phyloP scores from a whole-genome alignment of 495 filamentous ascomycete genomes.

The Neurospora sp. region DNA sequence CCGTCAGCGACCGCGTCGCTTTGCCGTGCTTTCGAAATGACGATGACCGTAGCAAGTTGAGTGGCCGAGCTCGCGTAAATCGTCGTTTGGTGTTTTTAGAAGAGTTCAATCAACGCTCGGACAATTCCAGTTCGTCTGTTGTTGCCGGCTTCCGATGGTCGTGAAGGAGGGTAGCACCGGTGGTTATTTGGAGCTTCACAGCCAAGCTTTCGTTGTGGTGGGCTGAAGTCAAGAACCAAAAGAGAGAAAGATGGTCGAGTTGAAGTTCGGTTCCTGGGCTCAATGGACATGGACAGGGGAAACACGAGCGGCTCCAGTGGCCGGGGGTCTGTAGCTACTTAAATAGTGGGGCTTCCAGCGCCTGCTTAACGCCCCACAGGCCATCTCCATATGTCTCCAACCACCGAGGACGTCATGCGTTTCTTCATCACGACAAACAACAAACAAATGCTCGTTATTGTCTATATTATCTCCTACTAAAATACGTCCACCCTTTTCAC shows the following conservation, averaged over 20 bases:
- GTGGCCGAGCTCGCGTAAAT: neutral
- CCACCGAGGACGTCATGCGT: neutral
- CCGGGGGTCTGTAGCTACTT: neutral
- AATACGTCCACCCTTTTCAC: neutral
- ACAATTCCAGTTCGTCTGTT: neutral
- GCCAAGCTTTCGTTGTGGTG: neutral
- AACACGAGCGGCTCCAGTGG: neutral
- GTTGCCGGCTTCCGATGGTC: neutral
- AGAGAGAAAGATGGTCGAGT: neutral
- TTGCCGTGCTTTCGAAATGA: neutral
- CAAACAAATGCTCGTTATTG: neutral
- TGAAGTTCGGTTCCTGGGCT: neutral
- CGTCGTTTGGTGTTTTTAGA: neutral
- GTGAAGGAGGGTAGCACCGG: neutral
- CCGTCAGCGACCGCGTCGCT: neutral
- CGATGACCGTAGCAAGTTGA: neutral
- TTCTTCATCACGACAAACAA: neutral
- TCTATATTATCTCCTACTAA: neutral
- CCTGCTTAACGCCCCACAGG: neutral
- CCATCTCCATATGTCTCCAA: neutral
- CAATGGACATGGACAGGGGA: neutral
- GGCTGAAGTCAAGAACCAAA: neutral
- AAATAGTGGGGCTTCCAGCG: neutral
- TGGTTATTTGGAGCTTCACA: neutral
- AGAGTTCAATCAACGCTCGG: neutral